Evolutionary conservation across 768 basidiomycete genomes (phyloP).

Genomic region (Amanita molliuscula): DNA sequence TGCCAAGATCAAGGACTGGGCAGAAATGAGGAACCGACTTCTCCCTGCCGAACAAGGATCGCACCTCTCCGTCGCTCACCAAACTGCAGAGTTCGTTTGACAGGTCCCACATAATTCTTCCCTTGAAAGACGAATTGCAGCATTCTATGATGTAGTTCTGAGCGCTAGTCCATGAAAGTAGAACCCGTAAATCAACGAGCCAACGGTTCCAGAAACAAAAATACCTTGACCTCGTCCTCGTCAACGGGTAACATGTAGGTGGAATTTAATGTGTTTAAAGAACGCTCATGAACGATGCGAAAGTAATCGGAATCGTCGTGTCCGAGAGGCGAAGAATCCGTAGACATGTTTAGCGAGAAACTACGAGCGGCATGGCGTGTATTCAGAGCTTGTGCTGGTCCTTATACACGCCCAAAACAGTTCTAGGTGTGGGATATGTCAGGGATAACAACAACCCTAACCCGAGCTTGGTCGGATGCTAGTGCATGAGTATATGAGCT

Average conservation of each 20-base stretch:
- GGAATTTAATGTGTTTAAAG: slow-evolving; percentile 43
- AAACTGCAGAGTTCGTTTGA: slow-evolving; percentile 44
- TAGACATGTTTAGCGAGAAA: slow-evolving; percentile 14
- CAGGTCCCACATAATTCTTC: slow-evolving; percentile 57
- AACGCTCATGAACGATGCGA: slow-evolving; percentile 38
- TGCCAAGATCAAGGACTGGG: slow-evolving; percentile 58
- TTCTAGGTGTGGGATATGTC: slow-evolving; percentile 1
- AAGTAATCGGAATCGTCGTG: slow-evolving; percentile 46
- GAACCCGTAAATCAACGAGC: slow-evolving; percentile 2
- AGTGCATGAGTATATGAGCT: not conserved
- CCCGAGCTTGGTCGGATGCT: not conserved
- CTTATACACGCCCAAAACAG: not conserved
- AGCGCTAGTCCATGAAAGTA: slow-evolving; percentile 31
- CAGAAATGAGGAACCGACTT: slow-evolving; percentile 11
- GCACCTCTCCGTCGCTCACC: slow-evolving; percentile 34
- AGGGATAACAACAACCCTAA: slow-evolving; percentile 2
- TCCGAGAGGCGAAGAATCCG: slow-evolving; percentile 14
- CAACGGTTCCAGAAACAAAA: slow-evolving; percentile 6
- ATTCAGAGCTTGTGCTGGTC: not conserved
- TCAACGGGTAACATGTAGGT: slow-evolving; percentile 59
- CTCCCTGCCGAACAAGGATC: slow-evolving; percentile 6
- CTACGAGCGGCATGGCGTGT: slow-evolving; percentile 11
- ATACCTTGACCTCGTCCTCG: slow-evolving; percentile 53
- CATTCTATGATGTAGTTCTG: slow-evolving; percentile 51
- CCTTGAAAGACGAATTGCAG: slow-evolving; percentile 58